Base-by-base conservation (phyloP, 1,284 basidiomycete species). In the Leccinum variabile region DNA sequence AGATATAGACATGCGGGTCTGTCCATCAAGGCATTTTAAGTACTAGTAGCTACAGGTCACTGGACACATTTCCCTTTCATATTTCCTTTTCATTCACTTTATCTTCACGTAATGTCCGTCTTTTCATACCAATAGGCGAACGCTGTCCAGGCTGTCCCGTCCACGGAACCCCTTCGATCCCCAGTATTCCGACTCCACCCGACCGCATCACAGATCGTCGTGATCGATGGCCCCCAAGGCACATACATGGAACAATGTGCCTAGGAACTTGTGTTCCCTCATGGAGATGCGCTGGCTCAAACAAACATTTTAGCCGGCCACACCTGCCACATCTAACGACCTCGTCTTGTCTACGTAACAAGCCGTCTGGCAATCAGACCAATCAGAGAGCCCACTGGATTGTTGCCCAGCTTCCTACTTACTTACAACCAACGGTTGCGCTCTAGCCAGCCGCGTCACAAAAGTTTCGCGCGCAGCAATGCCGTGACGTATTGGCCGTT, bases 211-310 rank as follows among this genome's bases (percentile, higher is more conserved):
- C 39, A 52, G 65, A 66, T 68, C 63, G 59, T 55, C 22, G 28
- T 25, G 25, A 68, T 68, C 67, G 59, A 66, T 66, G 46, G 5
- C 32, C 14, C 10, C 18, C 56, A 58, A 69, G 67, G 66, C 57
- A 67, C 67, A 33, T 16, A 22, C 55, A 35, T 30, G 35, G 58
- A 52, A 64, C 63, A 56, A 61, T 65, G 63, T 52, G 52, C 49
- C 63, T 39, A 54, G 62, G 32, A 44, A 61, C 35, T 30, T 13
- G 13, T 37, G 32, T 63, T 54, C n/a, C 50, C 49, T 41, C 35
- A 37, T 50, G 22, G 16, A 61, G 25, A 52, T 30, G 52, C 28
- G 49, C n/a, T 11, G 28, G 49, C n/a, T 16, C 58, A 52, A 49
- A 56, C 60, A 49, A 61, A 28, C 28, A 22, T 5, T 49, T 63